Evolutionary conservation across 2,329 filamentous ascomycete species (phyloP).

Genomic region (Parastagonospora avenae): DNA sequence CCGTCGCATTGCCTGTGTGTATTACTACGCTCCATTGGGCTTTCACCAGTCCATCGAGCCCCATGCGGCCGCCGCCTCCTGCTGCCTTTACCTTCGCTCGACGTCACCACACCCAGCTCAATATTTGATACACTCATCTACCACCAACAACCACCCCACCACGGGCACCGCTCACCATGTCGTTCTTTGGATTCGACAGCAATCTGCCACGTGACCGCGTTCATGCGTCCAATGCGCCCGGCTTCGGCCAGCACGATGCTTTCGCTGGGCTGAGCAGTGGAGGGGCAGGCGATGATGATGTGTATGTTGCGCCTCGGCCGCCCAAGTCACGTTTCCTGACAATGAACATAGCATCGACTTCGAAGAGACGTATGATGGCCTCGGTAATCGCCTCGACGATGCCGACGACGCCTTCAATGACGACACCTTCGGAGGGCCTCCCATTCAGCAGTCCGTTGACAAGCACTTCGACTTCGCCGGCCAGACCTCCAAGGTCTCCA

Average conservation of each 20-base stretch:
- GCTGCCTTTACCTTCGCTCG: slow-evolving; percentile 11
- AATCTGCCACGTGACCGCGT: slow-evolving; percentile 65
- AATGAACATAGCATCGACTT: slow-evolving; percentile 74
- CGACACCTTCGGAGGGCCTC: slow-evolving; percentile 76
- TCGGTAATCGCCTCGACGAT: slow-evolving; percentile 89
- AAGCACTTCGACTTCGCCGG: slow-evolving; percentile 98
- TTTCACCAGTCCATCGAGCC: neutral
- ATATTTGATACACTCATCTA: slow-evolving; percentile 2
- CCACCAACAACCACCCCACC: neutral
- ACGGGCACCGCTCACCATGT: slow-evolving; percentile 62
- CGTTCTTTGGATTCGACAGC: slow-evolving; percentile 89
- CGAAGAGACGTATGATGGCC: slow-evolving; percentile 95
- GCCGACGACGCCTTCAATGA: slow-evolving; percentile 95
- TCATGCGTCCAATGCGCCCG: slow-evolving; percentile 71
- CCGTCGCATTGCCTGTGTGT: too few relatives aligned
- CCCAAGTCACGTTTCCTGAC: slow-evolving; percentile 47
- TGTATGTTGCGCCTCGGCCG: slow-evolving; percentile 49
- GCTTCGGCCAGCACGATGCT: slow-evolving; percentile 87
- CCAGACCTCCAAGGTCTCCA: slow-evolving; percentile 83
- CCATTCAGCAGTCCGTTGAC: slow-evolving; percentile 64
- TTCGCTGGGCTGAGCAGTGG: slow-evolving; percentile 77
- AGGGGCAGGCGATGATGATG: slow-evolving; percentile 62
- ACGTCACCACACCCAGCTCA: slow-evolving; percentile 23
- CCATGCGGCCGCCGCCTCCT: slow-evolving; percentile 11
- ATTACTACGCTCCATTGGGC: neutral